Evolutionary conservation across 1,139 yeast genomes (phyloP).

Genomic region (Pichia sp.): DNA sequence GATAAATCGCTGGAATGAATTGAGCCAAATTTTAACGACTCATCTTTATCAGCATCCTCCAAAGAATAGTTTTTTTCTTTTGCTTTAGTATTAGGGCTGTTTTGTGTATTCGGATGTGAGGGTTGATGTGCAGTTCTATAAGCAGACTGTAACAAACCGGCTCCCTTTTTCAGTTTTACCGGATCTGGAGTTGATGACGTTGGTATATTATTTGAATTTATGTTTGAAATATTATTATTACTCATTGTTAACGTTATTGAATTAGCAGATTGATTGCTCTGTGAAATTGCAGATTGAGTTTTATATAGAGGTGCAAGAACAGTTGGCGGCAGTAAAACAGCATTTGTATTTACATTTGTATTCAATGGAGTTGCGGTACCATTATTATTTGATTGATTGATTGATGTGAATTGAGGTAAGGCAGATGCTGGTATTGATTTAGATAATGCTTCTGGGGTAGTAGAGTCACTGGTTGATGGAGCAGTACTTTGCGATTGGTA

Average conservation of each 20-base stretch:
- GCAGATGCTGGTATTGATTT: neutral
- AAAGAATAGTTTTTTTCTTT: neutral
- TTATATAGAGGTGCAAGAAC: conserved; percentile 7
- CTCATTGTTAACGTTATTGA: neutral
- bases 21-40: neutral
- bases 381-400: neutral
- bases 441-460: neutral
- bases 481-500: conserved; percentile 6
- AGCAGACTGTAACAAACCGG: conserved; percentile 10
- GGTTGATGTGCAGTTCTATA: conserved; percentile 5
- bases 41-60: neutral
- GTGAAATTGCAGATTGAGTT: conserved; percentile 1
- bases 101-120: neutral
- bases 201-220: neutral
- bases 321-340: conserved; percentile 7
- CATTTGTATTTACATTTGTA: neutral
- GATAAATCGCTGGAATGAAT: neutral
- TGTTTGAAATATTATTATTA: neutral
- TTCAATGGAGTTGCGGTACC: neutral
- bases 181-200: neutral
- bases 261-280: neutral
- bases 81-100: neutral
- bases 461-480: conserved; percentile 1
- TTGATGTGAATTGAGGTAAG: conserved; percentile 5
- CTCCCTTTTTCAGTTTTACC: neutral